A percentile compares a stretch with the other conserved stretches of the same genome.
These are phyloP conservation scores for Elsinoe perseae DNA, from an alignment of 2,329 filamentous ascomycete genomes.

Conservation along the genomic window DNA sequence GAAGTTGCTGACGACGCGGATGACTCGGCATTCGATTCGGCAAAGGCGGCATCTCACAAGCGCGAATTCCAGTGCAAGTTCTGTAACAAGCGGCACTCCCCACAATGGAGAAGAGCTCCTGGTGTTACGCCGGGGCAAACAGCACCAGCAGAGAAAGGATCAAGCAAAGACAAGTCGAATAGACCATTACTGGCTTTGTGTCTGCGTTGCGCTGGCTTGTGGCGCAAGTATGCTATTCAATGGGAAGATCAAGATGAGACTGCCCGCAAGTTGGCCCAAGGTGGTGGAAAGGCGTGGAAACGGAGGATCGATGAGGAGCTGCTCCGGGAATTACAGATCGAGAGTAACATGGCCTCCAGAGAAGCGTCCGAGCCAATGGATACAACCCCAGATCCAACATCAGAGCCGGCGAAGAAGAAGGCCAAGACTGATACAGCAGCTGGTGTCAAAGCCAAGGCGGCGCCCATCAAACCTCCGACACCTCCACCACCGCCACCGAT, in stretches of 20 bases:
- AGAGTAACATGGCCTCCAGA: constrained; percentile 43
- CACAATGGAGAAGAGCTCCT: constrained; percentile 88
- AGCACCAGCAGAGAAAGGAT: constrained; percentile 59
- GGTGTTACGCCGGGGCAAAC: constrained; percentile 63
- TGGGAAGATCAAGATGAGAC: constrained; percentile 93
- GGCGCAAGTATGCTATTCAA: constrained; percentile 91
- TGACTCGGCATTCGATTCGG: constrained; percentile 89
- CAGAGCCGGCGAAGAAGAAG: constrained; percentile 55
- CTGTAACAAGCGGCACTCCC: constrained; percentile 68
- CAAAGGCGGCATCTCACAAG: constrained; percentile 72
- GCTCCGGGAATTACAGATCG: constrained; percentile 58
- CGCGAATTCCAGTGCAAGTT: constrained; percentile 90
- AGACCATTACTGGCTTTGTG: constrained; percentile 77
- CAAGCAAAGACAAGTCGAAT: constrained; percentile 65
- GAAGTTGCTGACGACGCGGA: constrained; percentile 89
- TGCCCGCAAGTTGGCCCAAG: constrained; percentile 74
- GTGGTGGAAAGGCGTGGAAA: constrained; percentile 78
- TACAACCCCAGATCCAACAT: constrained; percentile 22
- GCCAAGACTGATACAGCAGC: constrained; percentile 39
- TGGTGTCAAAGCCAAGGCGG: constrained; percentile 55
- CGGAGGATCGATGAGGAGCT: constrained; percentile 87
- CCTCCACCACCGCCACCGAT: constrained; percentile 54
- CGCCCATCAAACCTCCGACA: constrained; percentile 43
- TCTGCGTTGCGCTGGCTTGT: constrained; percentile 81
- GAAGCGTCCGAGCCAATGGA: constrained; percentile 21